Evolutionary conservation across 495 filamentous ascomycete genomes (phyloP).

Genomic region (Aeminium ludgeri): DNA sequence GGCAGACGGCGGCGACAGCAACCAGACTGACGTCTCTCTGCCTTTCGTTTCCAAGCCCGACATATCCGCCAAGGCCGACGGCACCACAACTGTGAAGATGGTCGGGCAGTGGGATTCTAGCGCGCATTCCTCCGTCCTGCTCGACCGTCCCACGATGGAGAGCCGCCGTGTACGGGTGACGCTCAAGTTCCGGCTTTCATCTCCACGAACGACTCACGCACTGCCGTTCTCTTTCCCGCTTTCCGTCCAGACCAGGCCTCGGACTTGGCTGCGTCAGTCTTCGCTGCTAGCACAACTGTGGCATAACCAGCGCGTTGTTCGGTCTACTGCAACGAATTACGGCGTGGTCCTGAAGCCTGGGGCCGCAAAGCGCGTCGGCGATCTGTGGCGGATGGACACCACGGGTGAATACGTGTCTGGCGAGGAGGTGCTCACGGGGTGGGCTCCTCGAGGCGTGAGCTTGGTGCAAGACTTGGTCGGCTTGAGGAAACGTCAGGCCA

Average conservation of each 20-base stretch:
- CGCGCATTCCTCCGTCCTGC: conserved; percentile 70
- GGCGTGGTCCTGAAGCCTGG: conserved; percentile 69
- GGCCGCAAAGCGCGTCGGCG: conserved; percentile 75
- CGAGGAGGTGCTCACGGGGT: conserved; percentile 66
- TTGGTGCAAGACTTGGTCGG: conserved; percentile 68
- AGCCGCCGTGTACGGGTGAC: conserved; percentile 83
- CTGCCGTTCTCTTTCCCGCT: conserved; percentile 72
- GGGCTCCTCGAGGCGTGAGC: conserved; percentile 78
- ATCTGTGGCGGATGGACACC: conserved; percentile 95
- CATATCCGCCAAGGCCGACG: conserved; percentile 69
- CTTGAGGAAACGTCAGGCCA: conserved; percentile 48
- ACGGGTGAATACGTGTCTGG: conserved; percentile 87
- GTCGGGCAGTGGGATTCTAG: conserved; percentile 93
- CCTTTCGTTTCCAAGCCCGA: conserved; percentile 58
- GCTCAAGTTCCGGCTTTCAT: conserved; percentile 65
- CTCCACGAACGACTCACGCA: conserved; percentile 58
- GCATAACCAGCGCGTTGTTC: conserved; percentile 68
- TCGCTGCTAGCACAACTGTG: conserved; percentile 78
- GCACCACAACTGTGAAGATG: conserved; percentile 74
- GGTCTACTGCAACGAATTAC: conserved; percentile 72
- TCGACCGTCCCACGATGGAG: conserved; percentile 78
- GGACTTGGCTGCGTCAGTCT: conserved; percentile 66
- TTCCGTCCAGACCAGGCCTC: conserved; percentile 64
- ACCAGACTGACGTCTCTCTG: conserved; percentile 55
- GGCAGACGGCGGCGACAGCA: conserved; percentile 49